Base-by-base conservation (phyloP, 2,329 filamentous ascomycete genomes). In the Monosporascus sp. region DNA sequence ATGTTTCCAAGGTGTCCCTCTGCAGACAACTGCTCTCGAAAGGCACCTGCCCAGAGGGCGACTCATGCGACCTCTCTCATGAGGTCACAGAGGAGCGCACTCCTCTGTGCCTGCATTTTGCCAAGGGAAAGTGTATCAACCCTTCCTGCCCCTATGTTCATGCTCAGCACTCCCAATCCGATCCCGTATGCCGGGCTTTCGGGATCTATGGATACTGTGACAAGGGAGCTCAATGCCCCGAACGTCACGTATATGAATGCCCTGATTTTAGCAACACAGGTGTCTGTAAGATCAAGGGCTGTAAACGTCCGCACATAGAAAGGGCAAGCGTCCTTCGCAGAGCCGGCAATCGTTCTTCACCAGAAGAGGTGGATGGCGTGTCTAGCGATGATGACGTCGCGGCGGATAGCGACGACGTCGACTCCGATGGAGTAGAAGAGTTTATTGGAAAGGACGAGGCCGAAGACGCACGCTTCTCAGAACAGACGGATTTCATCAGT, bases 251-350 rank as follows among this genome's bases (percentile, higher is more conserved):
- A 54, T 87, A 88, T 73, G 93, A 97, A 72, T 97, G 94, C 72
- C 93, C 94, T 58, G 89, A 96, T 70, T 97, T 95, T 77, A 89
- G 90, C 80, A 96, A 96, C 73, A 90, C 83, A 56, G 93, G 93
- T 64, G 77, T 79, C 58, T 99, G 94, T 82, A 85, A 85, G 69
- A 85, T 82, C 69, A 85, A 86, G 72, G 85, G 86, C 60, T 97
- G 93, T 77, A 88, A 87, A 68, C 81, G 96, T 51, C 88, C 85
- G 55, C 94, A 99, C 74, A 84, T 93, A 68, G 89, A 94, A 74
- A 86, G 89, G 72, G 91, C 91, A 68, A 91, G 89, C 77, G 77
- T 86, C 68, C 79, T 87, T 65, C 88, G 90, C 66, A 86, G 87
- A 69, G 80, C 82, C 70, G 82, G 81, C 70, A 77, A 64, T 65